Percentiles rank a stretch among this genome's conserved stretches.
Evolutionary conservation across 148 eudicot genomes (phyloP).

Genomic region (Spergularia marina): DNA sequence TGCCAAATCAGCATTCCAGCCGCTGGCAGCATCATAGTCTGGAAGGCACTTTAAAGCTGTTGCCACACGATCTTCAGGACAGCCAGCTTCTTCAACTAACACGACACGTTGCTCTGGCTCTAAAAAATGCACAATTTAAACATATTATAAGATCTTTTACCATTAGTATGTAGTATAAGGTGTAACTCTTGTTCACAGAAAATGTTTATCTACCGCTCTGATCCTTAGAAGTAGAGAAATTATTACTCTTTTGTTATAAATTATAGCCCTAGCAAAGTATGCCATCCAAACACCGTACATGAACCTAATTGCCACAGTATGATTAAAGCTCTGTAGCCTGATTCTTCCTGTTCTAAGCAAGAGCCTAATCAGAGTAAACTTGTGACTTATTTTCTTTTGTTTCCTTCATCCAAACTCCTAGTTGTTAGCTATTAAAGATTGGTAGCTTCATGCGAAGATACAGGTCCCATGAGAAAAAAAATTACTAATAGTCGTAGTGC

Average conservation of each 20-base stretch:
- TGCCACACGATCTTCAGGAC: constrained; percentile 72
- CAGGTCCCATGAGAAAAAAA: too few species aligned
- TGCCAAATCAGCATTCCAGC: constrained; percentile 46
- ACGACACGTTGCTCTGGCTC: constrained; percentile 62
- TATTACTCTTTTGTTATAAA: background rate
- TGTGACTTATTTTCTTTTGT: background rate
- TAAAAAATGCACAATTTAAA: constrained; percentile 29
- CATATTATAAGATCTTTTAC: constrained; percentile 3
- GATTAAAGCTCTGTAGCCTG: background rate
- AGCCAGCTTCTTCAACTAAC: constrained; percentile 65
- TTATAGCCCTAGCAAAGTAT: background rate
- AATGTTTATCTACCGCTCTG: background rate
- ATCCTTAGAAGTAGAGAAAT: background rate
- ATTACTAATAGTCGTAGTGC: background rate
- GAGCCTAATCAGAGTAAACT: background rate
- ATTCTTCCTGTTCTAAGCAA: background rate
- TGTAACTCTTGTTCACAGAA: background rate
- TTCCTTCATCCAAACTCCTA: background rate
- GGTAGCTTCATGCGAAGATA: background rate
- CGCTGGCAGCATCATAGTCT: constrained; percentile 53
- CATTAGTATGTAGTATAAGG: background rate
- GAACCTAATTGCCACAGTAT: background rate
- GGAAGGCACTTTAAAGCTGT: constrained; percentile 68
- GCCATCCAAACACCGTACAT: background rate
- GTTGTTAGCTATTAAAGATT: background rate